These are phyloP conservation scores for Xylaria castorea DNA, from an alignment of 495 filamentous ascomycete species.

Conservation along the genomic window DNA sequence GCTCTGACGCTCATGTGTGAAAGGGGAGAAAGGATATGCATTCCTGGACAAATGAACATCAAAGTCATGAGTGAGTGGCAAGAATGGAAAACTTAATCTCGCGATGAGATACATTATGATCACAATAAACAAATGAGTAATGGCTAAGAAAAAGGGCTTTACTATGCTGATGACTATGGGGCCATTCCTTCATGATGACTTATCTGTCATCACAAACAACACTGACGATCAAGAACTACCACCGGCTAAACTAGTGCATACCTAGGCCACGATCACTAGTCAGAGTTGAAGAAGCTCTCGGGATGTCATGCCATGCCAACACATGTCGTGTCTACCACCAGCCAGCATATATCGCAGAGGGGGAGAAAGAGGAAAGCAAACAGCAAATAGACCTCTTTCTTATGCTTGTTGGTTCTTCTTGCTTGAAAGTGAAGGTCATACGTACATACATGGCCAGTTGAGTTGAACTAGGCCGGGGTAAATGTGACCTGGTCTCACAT, in stretches of 20 bases:
- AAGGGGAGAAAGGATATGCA: neutral
- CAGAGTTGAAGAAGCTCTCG: neutral
- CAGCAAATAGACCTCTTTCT: neutral
- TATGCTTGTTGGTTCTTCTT: constrained; percentile 24
- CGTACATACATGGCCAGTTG: neutral
- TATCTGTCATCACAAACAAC: neutral
- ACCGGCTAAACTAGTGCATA: neutral
- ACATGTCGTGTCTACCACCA: neutral
- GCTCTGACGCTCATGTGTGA: neutral
- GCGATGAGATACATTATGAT: neutral
- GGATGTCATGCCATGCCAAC: neutral
- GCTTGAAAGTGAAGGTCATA: neutral
- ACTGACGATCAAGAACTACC: too few species aligned
- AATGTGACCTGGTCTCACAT: constrained; percentile 16
- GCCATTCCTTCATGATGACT: too few species aligned
- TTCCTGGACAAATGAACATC: neutral
- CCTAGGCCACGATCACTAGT: neutral
- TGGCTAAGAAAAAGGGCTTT: neutral
- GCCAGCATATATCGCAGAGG: neutral
- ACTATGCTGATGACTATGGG: neutral
- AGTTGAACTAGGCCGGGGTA: constrained; percentile 13
- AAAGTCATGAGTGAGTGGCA: neutral
- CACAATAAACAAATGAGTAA: neutral
- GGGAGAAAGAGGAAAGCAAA: neutral
- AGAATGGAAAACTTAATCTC: neutral